Evolutionary conservation across 2,329 filamentous ascomycete species (phyloP), one percentile per base, ranked within the genome.

Genomic region (Fusarium verticillioides): DNA sequence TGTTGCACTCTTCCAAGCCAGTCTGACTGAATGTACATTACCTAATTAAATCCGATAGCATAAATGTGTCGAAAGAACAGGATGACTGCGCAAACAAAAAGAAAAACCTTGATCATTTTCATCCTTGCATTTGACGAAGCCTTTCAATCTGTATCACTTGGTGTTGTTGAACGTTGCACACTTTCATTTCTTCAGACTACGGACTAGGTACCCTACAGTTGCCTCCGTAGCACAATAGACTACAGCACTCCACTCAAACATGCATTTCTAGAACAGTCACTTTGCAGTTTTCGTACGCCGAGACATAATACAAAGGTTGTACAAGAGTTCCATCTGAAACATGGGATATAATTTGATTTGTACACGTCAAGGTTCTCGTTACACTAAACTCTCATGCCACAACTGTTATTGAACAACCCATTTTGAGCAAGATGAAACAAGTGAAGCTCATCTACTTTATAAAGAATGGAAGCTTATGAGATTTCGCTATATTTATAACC

Each of bases 261-360:
- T 28, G 28, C 16, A 21, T 10, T 66, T 50, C 43, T 47, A 36
- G 61, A 59, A 57, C 19, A 34, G 18, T 21, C 44, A 46, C 30
- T 37, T 39, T 28, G 28, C 47, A 40, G 37, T 12, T n/a, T 47
- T 19, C 40, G 23, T 39, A 23, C 60, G n/a, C 21, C 32, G 4
- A 18, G 18, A 10, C 28, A 40, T 34, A 11, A 26, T 21, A 16
- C 8, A 47, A 8, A 28, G 6, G 21, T 15, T n/a, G 18, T 4
- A 59, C 37, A 46, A 36, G 8, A 18, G 5, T 26, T 6, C 6
- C 3, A 37, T 23, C 16, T 57, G 36, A 23, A 44, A 50, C 34
- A 11, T 21, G 13, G 13, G 19, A 7, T n/a, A 11, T 9, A 18
- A 34, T 42, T 9, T 60, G 9, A 44, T 60, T 66, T 9, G 50